Evolutionary conservation across 768 basidiomycete species (phyloP), one percentile per base, ranked within the genome.

Genomic region (Neoboletus magnificus): DNA sequence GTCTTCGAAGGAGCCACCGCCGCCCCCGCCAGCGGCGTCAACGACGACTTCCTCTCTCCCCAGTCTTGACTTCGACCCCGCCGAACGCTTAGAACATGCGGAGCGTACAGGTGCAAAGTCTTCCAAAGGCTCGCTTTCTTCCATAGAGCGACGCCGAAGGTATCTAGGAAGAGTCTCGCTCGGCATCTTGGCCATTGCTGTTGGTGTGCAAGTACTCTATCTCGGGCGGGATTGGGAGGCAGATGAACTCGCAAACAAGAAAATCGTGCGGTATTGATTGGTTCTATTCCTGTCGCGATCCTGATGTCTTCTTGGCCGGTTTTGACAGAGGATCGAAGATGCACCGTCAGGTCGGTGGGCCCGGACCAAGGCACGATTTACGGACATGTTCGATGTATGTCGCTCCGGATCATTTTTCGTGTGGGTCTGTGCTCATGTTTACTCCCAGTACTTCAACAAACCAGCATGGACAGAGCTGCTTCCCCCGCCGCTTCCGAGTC

Each of bases 401-500:
- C 27, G 8, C 8, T 47, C 45, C 25, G 4, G 10, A 29, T 43
- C 27, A 22, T 47, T 25, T 40, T 15, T 12, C 5, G 4, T 29
- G 20, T 25, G 22, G 9, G 3, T 10, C 2, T 46, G 10, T 29
- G 16, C 36, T 59, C 23, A 56, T 23, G 32, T 48, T 32, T 2
- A 0, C 33, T 46, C 3, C 11, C 62, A 97, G 92, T 86, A 85
- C 69, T 94, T 98, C 74, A 92, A 87, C 67, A 90, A 98, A 76
- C 97, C 97, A 3, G 83, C 87, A 44, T 97, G 93, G 91, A 79
- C 87, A 29, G 93, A 95, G 67, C 82, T 99, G 2, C 82, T 99
- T 2, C 97, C 96, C 0, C 87, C 91, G 41, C 88, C 90, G 12
- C 78, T 89, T 41, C 91, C 93, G 4, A 75, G 86, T 27, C 88